Evolutionary conservation across 306 rosid species (phyloP).

Genomic region (Fragaria vesca): DNA sequence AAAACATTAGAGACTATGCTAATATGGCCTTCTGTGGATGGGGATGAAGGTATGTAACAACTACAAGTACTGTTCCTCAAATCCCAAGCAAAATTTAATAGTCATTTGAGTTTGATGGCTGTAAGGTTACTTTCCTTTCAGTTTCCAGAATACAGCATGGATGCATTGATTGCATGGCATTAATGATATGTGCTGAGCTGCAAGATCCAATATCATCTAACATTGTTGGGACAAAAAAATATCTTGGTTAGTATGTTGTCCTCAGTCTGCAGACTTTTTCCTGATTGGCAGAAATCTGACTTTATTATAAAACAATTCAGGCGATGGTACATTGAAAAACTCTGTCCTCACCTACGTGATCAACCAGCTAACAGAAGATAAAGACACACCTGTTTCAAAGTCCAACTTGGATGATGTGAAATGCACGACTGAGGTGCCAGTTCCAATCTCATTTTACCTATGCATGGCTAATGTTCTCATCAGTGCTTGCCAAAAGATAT

Average conservation of each 20-base stretch:
- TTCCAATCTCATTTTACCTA: conserved; percentile 53
- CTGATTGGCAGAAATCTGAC: conserved; percentile 19
- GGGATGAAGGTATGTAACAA: conserved; percentile 64
- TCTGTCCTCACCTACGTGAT: conserved; percentile 48
- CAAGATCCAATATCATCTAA: conserved; percentile 46
- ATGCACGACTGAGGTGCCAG: conserved; percentile 21
- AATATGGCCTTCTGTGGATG: conserved; percentile 70
- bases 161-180: conserved; percentile 88
- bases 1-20: conserved; percentile 59
- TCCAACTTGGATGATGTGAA: conserved; percentile 29
- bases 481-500: conserved; percentile 77
- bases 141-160: conserved; percentile 91
- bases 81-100: not conserved
- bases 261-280: conserved; percentile 13
- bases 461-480: conserved; percentile 96
- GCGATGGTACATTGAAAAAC: conserved; percentile 37
- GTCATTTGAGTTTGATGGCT: conserved; percentile 13
- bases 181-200: conserved; percentile 79
- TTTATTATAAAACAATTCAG: conserved; percentile 32
- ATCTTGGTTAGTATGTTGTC: conserved; percentile 22
- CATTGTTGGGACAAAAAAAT: conserved; percentile 45
- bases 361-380: conserved; percentile 33
- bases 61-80: not conserved
- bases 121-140: conserved; percentile 28
- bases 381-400: conserved; percentile 24